phyloP scores from a whole-genome alignment of 1,284 basidiomycete species.

The Boletus albobrunnescens region DNA sequence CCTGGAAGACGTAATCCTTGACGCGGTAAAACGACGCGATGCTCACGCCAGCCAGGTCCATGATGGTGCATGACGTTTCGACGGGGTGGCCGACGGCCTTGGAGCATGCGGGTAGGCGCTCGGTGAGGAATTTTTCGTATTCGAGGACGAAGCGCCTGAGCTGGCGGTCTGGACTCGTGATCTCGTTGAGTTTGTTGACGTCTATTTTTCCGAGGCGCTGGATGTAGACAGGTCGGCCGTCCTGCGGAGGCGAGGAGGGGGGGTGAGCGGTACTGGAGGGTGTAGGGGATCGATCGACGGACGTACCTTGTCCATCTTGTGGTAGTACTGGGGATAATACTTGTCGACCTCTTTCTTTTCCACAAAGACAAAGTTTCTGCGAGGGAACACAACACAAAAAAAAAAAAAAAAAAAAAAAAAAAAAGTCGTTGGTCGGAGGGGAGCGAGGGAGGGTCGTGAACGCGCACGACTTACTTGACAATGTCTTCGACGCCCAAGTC shows the following conservation, averaged over 20 bases:
- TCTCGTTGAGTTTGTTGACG: slow-evolving; percentile 74
- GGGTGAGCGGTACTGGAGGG: no score
- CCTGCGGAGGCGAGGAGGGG: no score
- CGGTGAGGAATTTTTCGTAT: slow-evolving; percentile 85
- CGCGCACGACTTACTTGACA: slow-evolving; percentile 54
- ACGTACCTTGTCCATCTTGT: slow-evolving; percentile 88
- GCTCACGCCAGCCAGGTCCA: slow-evolving; percentile 85
- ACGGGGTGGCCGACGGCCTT: slow-evolving; percentile 75
- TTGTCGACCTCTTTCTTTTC: slow-evolving; percentile 85
- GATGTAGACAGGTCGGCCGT: slow-evolving; percentile 94
- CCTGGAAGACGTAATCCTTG: slow-evolving; percentile 85
- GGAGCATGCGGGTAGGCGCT: slow-evolving; percentile 84
- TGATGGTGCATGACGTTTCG: slow-evolving; percentile 98
- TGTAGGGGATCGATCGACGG: no score
- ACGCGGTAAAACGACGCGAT: slow-evolving; percentile 86
- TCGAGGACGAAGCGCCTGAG: slow-evolving; percentile 87
- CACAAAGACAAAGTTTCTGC: slow-evolving; percentile 85
- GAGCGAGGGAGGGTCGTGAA: no score
- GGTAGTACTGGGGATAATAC: slow-evolving; percentile 95
- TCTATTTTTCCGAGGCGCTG: slow-evolving; percentile 91
- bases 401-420: background rate
- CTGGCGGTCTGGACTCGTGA: slow-evolving; percentile 86
- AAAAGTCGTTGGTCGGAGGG: no score
- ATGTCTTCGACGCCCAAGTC: slow-evolving; percentile 88
- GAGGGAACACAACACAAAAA: no score